Base-by-base conservation (phyloP, 1,284 basidiomycete species). In the Puccinia novopanici region DNA sequence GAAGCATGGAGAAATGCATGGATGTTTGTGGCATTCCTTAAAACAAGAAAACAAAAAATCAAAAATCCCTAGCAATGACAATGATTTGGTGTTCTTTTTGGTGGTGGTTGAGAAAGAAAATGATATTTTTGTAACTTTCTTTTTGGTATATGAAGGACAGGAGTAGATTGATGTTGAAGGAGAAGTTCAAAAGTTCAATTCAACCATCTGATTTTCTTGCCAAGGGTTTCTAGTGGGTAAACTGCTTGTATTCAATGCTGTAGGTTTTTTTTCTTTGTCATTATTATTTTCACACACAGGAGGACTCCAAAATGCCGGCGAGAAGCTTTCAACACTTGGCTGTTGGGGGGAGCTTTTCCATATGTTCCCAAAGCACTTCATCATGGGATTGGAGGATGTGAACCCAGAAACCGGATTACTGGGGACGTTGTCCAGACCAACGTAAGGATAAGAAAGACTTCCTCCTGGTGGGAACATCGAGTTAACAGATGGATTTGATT, bases 341-440 rank as follows among this genome's bases (percentile, higher is more conserved):
- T 45, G n/a, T 48, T 67, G 34, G 13, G 63, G 42, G 12, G 37
- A 10, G 19, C 40, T 24, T 67, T 67, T 22, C 63, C 63, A 67
- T 5, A 67, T 42, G 63, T 67, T 67, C 48, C 63, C 63, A 22
- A 67, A 67, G 37, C 63, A 67, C 40, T 67, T n/a, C n/a, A n/a
- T 42, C 9, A 67, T 5, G 0, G 63, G 63, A n/a, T 67, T 42
- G 42, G 63, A 45, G 19, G 63, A 24, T 6, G 63, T 42, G 63
- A 48, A 42, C 1, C 40, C 37, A 0, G 42, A 5, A 22, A n/a
- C n/a, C n/a, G 63, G 63, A 67, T 67, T 30, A 9, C 17, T 19
- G 22, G 55, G 27, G 2, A 24, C 40, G 13, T 42, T 40, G 10
- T n/a, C 37, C 2, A 24, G 63, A 15, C 4, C 9, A 24, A 5